Evolutionary conservation across 345 rosid species (phyloP).

Genomic region (Sonneratia caseolaris): DNA sequence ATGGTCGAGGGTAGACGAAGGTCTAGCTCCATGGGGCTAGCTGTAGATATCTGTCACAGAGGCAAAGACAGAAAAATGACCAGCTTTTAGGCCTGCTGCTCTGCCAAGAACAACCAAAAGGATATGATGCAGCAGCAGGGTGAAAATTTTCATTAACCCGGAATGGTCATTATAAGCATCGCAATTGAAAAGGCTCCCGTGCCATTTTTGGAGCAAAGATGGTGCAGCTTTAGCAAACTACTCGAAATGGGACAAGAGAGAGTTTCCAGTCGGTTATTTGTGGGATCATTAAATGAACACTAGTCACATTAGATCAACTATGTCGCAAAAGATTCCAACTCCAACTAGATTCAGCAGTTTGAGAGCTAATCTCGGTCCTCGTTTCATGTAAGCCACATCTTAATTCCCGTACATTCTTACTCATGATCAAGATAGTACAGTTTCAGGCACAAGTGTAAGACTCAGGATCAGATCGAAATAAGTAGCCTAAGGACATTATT

Average conservation of each 20-base stretch:
- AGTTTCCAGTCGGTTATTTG: background rate
- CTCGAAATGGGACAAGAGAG: background rate
- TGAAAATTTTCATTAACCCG: background rate
- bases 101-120: background rate
- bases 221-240: background rate
- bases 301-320: background rate
- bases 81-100: background rate
- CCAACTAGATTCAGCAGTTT: background rate
- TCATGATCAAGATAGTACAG: background rate
- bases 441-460: background rate
- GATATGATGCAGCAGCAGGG: background rate
- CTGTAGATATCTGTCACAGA: slow-evolving; percentile 11
- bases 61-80: background rate
- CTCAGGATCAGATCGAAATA: background rate
- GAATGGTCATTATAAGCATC: background rate
- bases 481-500: background rate
- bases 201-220: background rate
- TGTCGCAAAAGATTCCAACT: no score
- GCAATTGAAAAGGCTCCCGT: background rate
- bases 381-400: background rate
- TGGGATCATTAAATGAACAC: background rate
- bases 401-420: background rate
- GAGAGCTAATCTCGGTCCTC: background rate
- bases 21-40: slow-evolving; percentile 6
- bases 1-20: background rate